Evolutionary conservation across 805 yeast genomes (phyloP).

Genomic region (Peterozyma toletana): DNA sequence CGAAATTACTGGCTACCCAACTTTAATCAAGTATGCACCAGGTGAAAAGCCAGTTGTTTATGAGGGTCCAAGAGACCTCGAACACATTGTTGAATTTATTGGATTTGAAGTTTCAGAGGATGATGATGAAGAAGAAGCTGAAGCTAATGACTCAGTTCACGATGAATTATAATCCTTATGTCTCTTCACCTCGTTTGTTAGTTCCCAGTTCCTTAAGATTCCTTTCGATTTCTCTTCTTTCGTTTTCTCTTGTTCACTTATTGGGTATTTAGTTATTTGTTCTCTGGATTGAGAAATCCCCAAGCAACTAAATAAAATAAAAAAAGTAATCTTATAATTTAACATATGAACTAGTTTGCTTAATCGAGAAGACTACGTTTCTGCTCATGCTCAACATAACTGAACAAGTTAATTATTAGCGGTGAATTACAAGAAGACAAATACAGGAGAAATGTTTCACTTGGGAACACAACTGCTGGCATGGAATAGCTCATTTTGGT

Average conservation of each 20-base stretch:
- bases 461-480: no score
- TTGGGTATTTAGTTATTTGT: no score
- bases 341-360: no score
- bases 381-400: no score
- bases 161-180: slow-evolving; percentile 1
- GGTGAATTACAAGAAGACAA: no score
- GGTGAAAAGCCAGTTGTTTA: slow-evolving; percentile 59
- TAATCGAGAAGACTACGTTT: no score
- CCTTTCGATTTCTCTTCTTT: not conserved
- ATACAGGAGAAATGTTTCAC: no score
- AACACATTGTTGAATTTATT: slow-evolving; percentile 66
- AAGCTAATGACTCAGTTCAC: slow-evolving; percentile 48
- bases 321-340: not conserved
- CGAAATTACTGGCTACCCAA: slow-evolving; percentile 85
- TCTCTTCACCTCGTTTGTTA: no score
- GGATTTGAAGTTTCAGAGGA: slow-evolving; percentile 70
- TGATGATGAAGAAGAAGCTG: slow-evolving; percentile 73
- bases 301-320: not conserved
- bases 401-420: no score
- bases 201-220: not conserved
- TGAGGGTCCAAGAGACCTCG: slow-evolving; percentile 67
- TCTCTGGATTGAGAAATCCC: no score
- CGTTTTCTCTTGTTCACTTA: not conserved
- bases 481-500: no score
- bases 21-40: slow-evolving; percentile 72